phyloP scores from a whole-genome alignment of 2,329 filamentous ascomycete species.

The Westerdykella sp. region DNA sequence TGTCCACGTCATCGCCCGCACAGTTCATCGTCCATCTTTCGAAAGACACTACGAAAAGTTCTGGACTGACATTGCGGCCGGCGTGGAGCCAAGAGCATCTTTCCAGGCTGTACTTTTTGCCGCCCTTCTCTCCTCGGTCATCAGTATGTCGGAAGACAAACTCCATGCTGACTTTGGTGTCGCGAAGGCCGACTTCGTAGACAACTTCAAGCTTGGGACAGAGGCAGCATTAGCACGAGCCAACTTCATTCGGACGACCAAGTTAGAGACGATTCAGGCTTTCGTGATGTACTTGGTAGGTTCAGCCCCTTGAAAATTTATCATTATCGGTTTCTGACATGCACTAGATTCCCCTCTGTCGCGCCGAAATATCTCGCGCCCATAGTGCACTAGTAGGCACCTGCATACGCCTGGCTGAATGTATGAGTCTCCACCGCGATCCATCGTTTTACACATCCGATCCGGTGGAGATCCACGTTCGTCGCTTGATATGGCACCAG shows the following conservation, averaged over 20 bases:
- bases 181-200: conserved; percentile 52
- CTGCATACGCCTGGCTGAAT: conserved; percentile 67
- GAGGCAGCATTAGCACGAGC: conserved; percentile 63
- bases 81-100: conserved; percentile 57
- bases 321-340: background rate
- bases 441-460: conserved; percentile 60
- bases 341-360: conserved; percentile 60
- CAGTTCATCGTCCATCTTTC: conserved; percentile 62
- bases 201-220: conserved; percentile 59
- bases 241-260: conserved; percentile 65
- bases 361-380: conserved; percentile 64
- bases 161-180: conserved; percentile 51
- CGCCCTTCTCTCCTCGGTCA: conserved; percentile 61
- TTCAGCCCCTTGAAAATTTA: conserved; percentile 6
- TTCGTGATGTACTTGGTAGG: conserved; percentile 70
- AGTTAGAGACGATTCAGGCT: conserved; percentile 68
- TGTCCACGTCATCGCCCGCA: conserved; percentile 63
- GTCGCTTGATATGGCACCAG: conserved; percentile 70
- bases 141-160: conserved; percentile 56
- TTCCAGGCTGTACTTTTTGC: conserved; percentile 65
- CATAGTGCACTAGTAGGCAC: conserved; percentile 68
- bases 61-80: conserved; percentile 55
- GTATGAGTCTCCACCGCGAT: conserved; percentile 70
- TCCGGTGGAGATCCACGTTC: conserved; percentile 63
- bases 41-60: conserved; percentile 59